Base-by-base conservation (phyloP, 2,329 filamentous ascomycete species). In the Intubia oerlemansii region DNA sequence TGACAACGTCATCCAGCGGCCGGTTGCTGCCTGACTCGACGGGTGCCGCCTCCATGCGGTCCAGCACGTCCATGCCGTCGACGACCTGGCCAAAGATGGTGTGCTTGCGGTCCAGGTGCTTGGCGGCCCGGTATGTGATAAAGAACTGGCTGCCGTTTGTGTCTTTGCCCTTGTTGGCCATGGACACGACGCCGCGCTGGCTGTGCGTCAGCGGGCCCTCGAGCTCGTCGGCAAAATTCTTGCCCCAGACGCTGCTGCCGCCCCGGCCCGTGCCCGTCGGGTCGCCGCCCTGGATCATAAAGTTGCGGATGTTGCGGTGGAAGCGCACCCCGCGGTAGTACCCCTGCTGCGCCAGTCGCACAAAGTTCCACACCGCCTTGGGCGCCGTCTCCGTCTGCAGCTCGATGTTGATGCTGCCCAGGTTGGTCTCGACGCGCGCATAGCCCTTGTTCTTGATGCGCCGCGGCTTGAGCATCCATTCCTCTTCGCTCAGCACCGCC, bases 121-220 rank as follows among this genome's bases (percentile, higher is more conserved):
- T 72, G 0, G 74, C 68, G 1, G 77, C 60, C 28, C 80, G 73
- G 49, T 98, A 98, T 0, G 76, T 79, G 44, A 98, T 77, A 57
- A 95, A 98, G 46, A 73, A 98, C 50, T 98, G 88, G 40, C 70
- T 80, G 7, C 79, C 88, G 51, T 98, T 98, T 14, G 85, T 95
- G 45, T 93, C 85, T 45, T 93, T 93, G 33, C 88, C 88, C 47
- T 98, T 98, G 51, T 98, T 98, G 23, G 88, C 88, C 88, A 98
- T 98, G 39, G 75, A 82, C 16, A 90, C 45, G 1, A 84, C 66
- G 10, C 88, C 88, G 17, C 84, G 62, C 0, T 62, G 54, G 43
- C 81, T 75, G 42, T 98, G 88, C n/a, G 73, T 76, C 23, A 82
- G 51, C 0, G 85, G 81, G 0, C 84, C 82, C 11, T 93, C 82